Percentiles rank a stretch among this genome's conserved stretches.
phyloP scores from a whole-genome alignment of 2,329 filamentous ascomycete genomes.

The Xylariaceae sp. region DNA sequence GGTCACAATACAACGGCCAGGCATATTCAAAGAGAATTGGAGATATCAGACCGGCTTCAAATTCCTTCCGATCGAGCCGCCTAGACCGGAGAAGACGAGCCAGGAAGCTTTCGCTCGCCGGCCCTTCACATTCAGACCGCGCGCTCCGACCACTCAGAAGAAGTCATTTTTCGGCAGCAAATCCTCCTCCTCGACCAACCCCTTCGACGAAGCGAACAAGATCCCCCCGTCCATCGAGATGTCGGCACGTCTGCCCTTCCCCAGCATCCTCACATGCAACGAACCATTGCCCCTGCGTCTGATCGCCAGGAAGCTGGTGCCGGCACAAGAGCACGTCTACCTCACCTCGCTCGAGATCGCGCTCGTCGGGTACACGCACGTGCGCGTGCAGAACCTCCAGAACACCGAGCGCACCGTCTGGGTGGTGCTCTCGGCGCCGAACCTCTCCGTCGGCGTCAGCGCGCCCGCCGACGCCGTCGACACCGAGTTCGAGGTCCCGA shows the following conservation, averaged over 20 bases:
- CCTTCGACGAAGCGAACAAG: slow-evolving; percentile 32
- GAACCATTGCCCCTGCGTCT: slow-evolving; percentile 80
- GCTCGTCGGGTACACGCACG: slow-evolving; percentile 76
- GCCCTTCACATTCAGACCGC: slow-evolving; percentile 59
- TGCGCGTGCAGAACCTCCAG: slow-evolving; percentile 75
- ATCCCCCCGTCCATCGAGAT: slow-evolving; percentile 74
- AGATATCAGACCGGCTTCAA: slow-evolving; percentile 71
- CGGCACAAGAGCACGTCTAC: slow-evolving; percentile 70
- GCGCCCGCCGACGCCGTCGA: slow-evolving; percentile 59
- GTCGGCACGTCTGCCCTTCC: slow-evolving; percentile 79
- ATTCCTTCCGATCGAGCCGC: slow-evolving; percentile 91
- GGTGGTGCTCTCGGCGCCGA: slow-evolving; percentile 72
- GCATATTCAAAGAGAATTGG: slow-evolving; percentile 89
- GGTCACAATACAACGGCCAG: slow-evolving; percentile 87
- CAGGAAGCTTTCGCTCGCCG: slow-evolving; percentile 86
- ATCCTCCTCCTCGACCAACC: slow-evolving; percentile 24
- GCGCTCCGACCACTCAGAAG: slow-evolving; percentile 41
- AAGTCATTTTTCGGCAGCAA: slow-evolving; percentile 60
- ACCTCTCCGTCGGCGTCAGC: slow-evolving; percentile 73
- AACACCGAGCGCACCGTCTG: slow-evolving; percentile 74
- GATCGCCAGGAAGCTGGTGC: slow-evolving; percentile 74
- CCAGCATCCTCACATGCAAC: slow-evolving; percentile 87
- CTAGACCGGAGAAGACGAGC: slow-evolving; percentile 65
- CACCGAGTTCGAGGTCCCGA: slow-evolving; percentile 70
- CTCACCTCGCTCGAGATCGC: slow-evolving; percentile 80